phyloP scores from a whole-genome alignment of 2,329 filamentous ascomycete genomes.

The Knufia fluminis region DNA sequence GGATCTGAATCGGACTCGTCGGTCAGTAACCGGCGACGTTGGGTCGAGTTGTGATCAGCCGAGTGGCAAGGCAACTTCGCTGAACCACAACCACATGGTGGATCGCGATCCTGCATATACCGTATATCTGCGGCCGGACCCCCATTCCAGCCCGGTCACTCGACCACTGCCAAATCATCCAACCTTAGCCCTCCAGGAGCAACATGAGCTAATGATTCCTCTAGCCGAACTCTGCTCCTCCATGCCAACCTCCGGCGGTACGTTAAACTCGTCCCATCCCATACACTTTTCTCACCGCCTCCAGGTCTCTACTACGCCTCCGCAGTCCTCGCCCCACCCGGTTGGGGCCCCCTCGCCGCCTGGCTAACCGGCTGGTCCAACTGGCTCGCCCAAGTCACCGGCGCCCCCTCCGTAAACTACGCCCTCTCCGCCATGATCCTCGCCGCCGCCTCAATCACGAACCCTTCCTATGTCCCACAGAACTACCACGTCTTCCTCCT shows the following conservation, averaged over 20 bases:
- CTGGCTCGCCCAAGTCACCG: conserved; percentile 59
- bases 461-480: conserved; percentile 56
- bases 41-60: background rate
- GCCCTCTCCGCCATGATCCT: conserved; percentile 61
- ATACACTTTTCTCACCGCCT: no score
- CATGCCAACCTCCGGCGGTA: conserved; percentile 63
- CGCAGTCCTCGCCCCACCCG: conserved; percentile 58
- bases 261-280: no score
- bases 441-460: conserved; percentile 57
- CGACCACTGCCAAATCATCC: no score
- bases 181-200: no score
- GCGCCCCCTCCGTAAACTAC: conserved; percentile 58
- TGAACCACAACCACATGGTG: background rate
- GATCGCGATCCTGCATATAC: conserved; percentile 26
- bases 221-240: conserved; percentile 59
- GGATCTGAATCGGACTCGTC: background rate
- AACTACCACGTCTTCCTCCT: conserved; percentile 61
- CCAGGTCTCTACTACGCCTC: conserved; percentile 67
- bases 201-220: no score
- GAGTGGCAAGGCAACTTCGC: background rate
- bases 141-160: no score
- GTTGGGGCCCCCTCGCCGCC: conserved; percentile 57
- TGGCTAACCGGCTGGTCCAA: conserved; percentile 65
- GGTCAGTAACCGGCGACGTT: background rate
- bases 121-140: no score